These are phyloP conservation scores for Trichoderma simmonsii DNA, from an alignment of 2,329 filamentous ascomycete genomes.

Conservation along the genomic window DNA sequence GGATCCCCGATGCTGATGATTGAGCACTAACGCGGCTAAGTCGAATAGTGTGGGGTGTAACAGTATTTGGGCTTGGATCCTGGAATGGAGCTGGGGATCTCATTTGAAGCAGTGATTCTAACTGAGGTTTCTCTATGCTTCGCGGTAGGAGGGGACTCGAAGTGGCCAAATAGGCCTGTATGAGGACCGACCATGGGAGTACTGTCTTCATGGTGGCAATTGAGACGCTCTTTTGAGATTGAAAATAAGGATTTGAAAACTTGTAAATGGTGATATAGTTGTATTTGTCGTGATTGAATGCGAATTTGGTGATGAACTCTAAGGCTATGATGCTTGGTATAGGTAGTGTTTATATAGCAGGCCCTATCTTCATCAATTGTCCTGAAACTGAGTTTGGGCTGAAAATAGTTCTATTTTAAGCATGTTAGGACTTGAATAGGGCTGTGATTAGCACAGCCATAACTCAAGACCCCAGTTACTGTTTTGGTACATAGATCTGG, in stretches of 20 bases:
- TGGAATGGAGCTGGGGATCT: background rate
- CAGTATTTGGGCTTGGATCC: background rate
- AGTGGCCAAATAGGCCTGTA: background rate
- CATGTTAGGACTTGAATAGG: background rate
- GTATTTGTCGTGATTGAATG: background rate
- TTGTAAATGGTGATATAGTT: background rate
- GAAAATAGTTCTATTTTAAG: background rate
- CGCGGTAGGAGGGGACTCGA: background rate
- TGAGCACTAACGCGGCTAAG: background rate
- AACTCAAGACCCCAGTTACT: background rate
- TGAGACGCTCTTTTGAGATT: background rate
- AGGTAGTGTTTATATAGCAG: background rate
- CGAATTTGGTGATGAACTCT: background rate
- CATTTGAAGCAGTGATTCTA: background rate
- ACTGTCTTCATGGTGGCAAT: background rate
- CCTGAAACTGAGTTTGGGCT: background rate
- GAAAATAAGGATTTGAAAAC: rapidly evolving
- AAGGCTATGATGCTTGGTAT: background rate
- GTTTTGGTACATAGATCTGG: background rate
- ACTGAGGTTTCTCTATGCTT: background rate
- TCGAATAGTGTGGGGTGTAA: background rate
- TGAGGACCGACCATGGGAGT: background rate
- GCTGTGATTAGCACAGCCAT: background rate
- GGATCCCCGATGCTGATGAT: background rate
- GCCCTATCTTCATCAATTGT: background rate